These are phyloP conservation scores for Ustulina deusta DNA, from an alignment of 2,329 filamentous ascomycete species.

Conservation along the genomic window DNA sequence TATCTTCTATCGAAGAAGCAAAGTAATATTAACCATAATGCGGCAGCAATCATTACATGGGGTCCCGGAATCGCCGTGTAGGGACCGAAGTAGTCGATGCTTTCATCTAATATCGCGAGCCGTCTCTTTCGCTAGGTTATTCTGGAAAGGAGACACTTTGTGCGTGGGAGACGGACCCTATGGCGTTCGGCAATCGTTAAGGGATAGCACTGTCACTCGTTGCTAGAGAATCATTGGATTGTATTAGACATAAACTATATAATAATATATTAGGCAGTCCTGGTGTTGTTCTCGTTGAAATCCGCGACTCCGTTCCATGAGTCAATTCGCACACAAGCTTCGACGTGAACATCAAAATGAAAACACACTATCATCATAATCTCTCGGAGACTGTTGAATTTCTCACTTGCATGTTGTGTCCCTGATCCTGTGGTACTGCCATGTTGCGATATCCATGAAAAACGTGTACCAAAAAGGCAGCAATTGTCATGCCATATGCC, in stretches of 20 bases:
- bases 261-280: slow-evolving; percentile 18
- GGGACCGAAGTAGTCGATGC: slow-evolving; percentile 16
- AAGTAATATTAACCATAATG: slow-evolving; percentile 28
- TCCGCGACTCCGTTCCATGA: background rate
- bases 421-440: background rate
- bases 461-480: background rate
- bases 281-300: background rate
- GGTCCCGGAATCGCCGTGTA: slow-evolving; percentile 29
- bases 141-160: slow-evolving; percentile 27
- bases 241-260: slow-evolving; percentile 14
- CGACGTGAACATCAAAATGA: background rate
- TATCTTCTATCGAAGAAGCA: slow-evolving; percentile 66
- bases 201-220: slow-evolving; percentile 23
- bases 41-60: slow-evolving; percentile 11
- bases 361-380: background rate
- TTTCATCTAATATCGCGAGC: slow-evolving; percentile 11
- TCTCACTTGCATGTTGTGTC: background rate
- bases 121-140: slow-evolving; percentile 5
- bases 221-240: slow-evolving; percentile 14
- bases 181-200: slow-evolving; percentile 22
- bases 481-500: slow-evolving; percentile 6
- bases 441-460: background rate
- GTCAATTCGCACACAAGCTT: background rate
- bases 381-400: background rate
- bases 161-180: slow-evolving; percentile 3